Base-by-base conservation (phyloP, 2,329 filamentous ascomycete genomes). In the Pezicula radicicola region DNA sequence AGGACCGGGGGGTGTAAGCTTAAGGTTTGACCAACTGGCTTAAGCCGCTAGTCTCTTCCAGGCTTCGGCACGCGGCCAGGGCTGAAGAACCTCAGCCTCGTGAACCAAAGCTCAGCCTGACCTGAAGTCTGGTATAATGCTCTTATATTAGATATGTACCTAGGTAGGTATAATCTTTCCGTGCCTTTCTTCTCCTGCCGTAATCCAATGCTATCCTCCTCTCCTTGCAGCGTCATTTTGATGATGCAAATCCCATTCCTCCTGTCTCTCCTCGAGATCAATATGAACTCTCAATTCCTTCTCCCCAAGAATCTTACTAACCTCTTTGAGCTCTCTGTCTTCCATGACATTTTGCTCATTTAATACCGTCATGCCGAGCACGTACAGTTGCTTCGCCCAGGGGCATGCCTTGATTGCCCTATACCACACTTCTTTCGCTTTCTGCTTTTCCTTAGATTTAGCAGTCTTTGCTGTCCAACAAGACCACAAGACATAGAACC, bases 251-350 rank as follows among this genome's bases (percentile, higher is more conserved):
- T 28, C 33, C 46, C 30, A 45, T 33, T 61, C 58, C 37, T 66
- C 62, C 47, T 66, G 61, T n/a, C 40, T 49, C 36, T 74, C 71
- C 54, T 78, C 75, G 28, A 83, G 63, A 60, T 83, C 74, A 48
- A 80, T 68, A 67, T 81, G 78, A 21, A 86, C 65, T 54, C 84
- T 72, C 55, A 86, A 55, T 60, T 83, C 83, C 66, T 84, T 84
- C 67, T 87, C 83, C 13, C 73, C 70, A 63, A 86, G 70, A 6
- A 83, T 74, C 55, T 77, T 73, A 69, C 36, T 10, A 51, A 50
- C 25, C 13, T 50, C 41, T 25, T 37, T 39, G 4, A 46, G 30
- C 28, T 39, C 42, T 19, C 30, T 21, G 8, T 50, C 16, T 1
- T 52, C 60, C 61, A 83, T 66, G 48, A 51, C 64, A 6, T 58